Evolutionary conservation across 164 flowering plant species (phyloP).

Genomic region (Hamamelis virginiana): DNA sequence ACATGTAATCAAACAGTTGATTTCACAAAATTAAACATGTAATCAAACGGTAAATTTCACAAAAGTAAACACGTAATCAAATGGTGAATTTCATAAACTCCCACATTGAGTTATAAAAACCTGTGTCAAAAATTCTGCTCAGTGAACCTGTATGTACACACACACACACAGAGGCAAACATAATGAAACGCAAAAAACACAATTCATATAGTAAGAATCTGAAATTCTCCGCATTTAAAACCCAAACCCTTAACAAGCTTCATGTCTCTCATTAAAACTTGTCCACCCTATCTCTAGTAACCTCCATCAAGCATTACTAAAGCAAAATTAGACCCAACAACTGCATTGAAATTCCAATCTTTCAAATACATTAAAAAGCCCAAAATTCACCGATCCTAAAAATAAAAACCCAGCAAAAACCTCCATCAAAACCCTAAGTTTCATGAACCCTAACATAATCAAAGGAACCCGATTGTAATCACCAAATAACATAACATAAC

Average conservation of each 20-base stretch:
- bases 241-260: not conserved
- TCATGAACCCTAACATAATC: not conserved
- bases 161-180: not conserved
- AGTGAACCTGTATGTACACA: too few species aligned
- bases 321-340: not conserved
- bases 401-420: not conserved
- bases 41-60: too few species aligned
- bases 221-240: not conserved
- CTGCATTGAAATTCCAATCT: not conserved
- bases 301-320: not conserved
- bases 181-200: not conserved
- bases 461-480: not conserved
- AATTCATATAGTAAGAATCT: not conserved
- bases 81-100: too few species aligned
- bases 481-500: not conserved
- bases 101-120: too few species aligned
- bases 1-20: too few species aligned
- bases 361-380: not conserved
- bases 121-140: too few species aligned
- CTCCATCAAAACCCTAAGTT: slow-evolving; percentile 7
- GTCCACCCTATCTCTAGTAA: not conserved
- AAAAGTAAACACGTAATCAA: too few species aligned
- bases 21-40: too few species aligned
- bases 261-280: not conserved
- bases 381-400: slow-evolving; percentile 3